Conservation (phyloP, 2,329 filamentous ascomycete genomes). For the Curvularia eragrostidis region DNA sequence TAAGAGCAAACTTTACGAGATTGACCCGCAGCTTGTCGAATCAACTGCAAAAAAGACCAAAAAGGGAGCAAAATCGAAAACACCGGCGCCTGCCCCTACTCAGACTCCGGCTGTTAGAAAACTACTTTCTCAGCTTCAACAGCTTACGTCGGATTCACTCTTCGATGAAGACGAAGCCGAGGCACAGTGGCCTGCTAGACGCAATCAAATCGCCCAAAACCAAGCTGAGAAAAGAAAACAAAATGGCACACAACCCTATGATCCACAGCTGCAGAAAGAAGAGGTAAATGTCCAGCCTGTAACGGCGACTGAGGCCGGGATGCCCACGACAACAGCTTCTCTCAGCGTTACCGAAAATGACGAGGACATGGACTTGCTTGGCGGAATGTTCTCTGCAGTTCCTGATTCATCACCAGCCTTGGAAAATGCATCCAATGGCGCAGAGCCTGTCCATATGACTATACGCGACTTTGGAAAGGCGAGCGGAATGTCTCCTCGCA, state of each 20-base stretch:
- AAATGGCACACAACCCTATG: neutral
- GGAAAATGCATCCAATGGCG: slow-evolving; percentile 20
- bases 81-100: slow-evolving; percentile 24
- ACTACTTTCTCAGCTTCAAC: slow-evolving; percentile 74
- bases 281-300: neutral
- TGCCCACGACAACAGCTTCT: neutral
- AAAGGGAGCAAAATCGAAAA: slow-evolving; percentile 32
- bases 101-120: slow-evolving; percentile 63
- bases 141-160: slow-evolving; percentile 70
- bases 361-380: slow-evolving; percentile 64
- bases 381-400: slow-evolving; percentile 63
- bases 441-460: slow-evolving; percentile 60
- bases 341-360: slow-evolving; percentile 45
- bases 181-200: slow-evolving; percentile 54
- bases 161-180: slow-evolving; percentile 59
- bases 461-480: slow-evolving; percentile 86
- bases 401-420: slow-evolving; percentile 53
- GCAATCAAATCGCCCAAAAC: slow-evolving; percentile 51
- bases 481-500: slow-evolving; percentile 75
- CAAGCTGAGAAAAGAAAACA: slow-evolving; percentile 41
- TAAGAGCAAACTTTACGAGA: slow-evolving; percentile 62
- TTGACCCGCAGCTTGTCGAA: slow-evolving; percentile 66
- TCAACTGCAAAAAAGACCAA: slow-evolving; percentile 39
- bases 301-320: neutral
- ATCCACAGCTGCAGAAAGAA: neutral